Evolutionary conservation across 306 rosid species (phyloP).

Genomic region (Acacia confusa): DNA sequence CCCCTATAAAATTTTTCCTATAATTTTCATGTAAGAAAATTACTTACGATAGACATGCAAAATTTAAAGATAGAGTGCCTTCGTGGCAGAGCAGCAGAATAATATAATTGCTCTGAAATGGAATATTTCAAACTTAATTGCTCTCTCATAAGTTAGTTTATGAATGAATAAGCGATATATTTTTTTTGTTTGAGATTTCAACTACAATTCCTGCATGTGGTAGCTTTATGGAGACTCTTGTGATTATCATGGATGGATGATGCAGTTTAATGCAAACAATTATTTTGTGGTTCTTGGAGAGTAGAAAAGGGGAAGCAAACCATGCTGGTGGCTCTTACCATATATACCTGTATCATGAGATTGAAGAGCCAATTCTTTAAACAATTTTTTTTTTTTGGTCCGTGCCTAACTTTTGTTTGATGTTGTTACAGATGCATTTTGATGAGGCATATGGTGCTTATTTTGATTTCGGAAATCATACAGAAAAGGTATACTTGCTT

Average conservation of each 20-base stretch:
- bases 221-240: constrained; percentile 13
- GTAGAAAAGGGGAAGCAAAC: constrained; percentile 22
- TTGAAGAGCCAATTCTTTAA: constrained; percentile 4
- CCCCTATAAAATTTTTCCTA: not conserved
- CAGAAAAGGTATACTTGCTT: constrained; percentile 75
- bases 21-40: not conserved
- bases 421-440: constrained; percentile 79
- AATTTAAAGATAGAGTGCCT: not conserved
- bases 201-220: not conserved
- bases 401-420: constrained; percentile 36
- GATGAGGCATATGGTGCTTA: constrained; percentile 72
- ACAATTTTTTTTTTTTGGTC: constrained; percentile 22
- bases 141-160: not conserved
- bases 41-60: not conserved
- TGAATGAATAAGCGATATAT: not conserved
- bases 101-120: not conserved
- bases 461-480: constrained; percentile 90
- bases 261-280: not conserved
- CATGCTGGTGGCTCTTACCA: constrained; percentile 7
- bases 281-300: not conserved
- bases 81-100: not conserved
- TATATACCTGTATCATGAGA: constrained; percentile 15
- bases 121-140: not conserved
- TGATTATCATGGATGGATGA: not conserved
- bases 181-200: not conserved